A percentile compares a stretch with the other conserved stretches of the same genome.
Conservation (phyloP, 805 yeast species). For the Barnettozyma wickerhamii region DNA sequence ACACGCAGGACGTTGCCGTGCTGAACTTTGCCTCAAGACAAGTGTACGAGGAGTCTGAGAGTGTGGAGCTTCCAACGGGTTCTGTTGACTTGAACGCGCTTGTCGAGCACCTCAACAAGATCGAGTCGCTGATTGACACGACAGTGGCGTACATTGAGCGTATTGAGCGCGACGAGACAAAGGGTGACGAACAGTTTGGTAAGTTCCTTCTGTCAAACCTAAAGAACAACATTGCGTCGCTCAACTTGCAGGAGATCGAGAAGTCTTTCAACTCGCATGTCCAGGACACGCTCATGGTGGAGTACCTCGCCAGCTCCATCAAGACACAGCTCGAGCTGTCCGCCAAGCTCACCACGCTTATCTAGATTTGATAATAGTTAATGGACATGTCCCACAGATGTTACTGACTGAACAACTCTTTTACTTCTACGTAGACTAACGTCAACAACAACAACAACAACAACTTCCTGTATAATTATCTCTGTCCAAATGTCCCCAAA, state of each 20-base stretch:
- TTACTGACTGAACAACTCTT: no score
- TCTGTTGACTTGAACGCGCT: slow-evolving; percentile 44
- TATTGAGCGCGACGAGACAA: slow-evolving; percentile 37
- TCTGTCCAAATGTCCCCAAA: no score
- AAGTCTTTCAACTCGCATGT: slow-evolving; percentile 63
- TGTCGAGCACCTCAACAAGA: slow-evolving; percentile 39
- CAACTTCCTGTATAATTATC: no score
- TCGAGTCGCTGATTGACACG: slow-evolving; percentile 44
- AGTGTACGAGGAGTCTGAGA: slow-evolving; percentile 22
- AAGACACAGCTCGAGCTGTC: slow-evolving; percentile 81
- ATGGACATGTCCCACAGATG: no score
- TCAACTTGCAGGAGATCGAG: slow-evolving; percentile 45
- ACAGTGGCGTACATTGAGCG: slow-evolving; percentile 44
- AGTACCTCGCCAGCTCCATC: slow-evolving; percentile 76
- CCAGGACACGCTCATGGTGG: slow-evolving; percentile 78
- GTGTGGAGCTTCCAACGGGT: slow-evolving; percentile 27
- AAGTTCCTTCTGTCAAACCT: slow-evolving; percentile 58
- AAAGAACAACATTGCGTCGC: slow-evolving; percentile 44
- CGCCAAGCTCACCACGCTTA: slow-evolving; percentile 70
- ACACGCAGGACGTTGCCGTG: slow-evolving; percentile 56
- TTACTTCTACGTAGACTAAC: no score
- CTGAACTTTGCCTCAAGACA: slow-evolving; percentile 43
- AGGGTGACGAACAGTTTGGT: slow-evolving; percentile 57
- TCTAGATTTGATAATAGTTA: no score
- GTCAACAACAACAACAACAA: no score